These are phyloP conservation scores for Tylopilus vinaceipallidus DNA, from an alignment of 768 basidiomycete species.

Conservation along the genomic window DNA sequence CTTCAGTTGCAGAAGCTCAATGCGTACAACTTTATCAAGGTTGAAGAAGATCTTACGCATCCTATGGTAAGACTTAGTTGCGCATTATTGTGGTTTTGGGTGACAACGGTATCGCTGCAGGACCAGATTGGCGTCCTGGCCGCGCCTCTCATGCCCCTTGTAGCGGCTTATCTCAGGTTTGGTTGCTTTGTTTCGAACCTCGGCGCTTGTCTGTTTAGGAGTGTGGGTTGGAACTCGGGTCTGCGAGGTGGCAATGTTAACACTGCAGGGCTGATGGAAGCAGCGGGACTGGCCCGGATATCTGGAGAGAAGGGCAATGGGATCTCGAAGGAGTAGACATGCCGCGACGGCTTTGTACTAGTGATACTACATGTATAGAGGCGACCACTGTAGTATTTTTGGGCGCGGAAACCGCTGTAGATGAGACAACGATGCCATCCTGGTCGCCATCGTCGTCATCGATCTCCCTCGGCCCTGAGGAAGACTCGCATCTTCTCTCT, in stretches of 20 bases:
- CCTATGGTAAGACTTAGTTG: constrained; percentile 38
- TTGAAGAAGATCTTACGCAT: constrained; percentile 61
- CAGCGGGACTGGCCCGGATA: constrained; percentile 12
- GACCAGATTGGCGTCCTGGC: constrained; percentile 23
- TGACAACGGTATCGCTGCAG: constrained; percentile 11
- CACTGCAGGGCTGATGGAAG: constrained; percentile 22
- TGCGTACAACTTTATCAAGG: constrained; percentile 43
- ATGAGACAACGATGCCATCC: constrained; percentile 28
- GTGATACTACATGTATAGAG: background rate
- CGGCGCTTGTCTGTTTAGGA: constrained; percentile 21
- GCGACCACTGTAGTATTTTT: background rate
- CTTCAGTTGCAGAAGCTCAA: constrained; percentile 47
- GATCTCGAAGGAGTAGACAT: constrained; percentile 11
- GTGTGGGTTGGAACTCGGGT: constrained; percentile 21
- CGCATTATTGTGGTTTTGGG: background rate
- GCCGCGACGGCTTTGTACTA: background rate
- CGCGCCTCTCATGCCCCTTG: constrained; percentile 21
- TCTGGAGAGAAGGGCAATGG: constrained; percentile 7
- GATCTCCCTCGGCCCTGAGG: constrained; percentile 18
- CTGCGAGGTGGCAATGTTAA: constrained; percentile 15
- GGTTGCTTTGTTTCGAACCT: constrained; percentile 24
- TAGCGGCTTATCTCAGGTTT: constrained; percentile 10
- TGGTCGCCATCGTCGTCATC: constrained; percentile 33
- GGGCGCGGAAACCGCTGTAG: too few species aligned
- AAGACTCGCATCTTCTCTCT: constrained; percentile 44